A percentile compares a stretch with the other conserved stretches of the same genome.
These are phyloP conservation scores for Fallopia convolvulus DNA, from an alignment of 148 eudicot species.

Conservation along the genomic window DNA sequence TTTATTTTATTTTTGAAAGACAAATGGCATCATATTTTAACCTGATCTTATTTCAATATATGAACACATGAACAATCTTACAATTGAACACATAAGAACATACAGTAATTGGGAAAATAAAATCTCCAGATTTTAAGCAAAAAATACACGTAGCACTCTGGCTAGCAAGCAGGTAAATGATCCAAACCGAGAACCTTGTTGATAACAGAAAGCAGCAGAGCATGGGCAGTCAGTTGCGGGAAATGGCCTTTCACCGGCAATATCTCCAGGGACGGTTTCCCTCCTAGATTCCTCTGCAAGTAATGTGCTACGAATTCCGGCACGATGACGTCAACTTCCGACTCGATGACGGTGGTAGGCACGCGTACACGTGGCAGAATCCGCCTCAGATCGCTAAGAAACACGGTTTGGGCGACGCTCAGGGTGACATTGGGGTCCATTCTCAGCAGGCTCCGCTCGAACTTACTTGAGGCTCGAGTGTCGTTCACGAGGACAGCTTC, in stretches of 20 bases:
- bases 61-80: too few relatives aligned
- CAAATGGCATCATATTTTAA: too few relatives aligned
- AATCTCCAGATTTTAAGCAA: too few relatives aligned
- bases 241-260: conserved; percentile 25
- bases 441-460: conserved; percentile 18
- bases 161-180: neutral
- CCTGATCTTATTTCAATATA: too few relatives aligned
- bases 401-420: conserved; percentile 16
- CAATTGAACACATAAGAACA: too few relatives aligned
- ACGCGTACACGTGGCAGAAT: conserved; percentile 16
- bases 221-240: conserved; percentile 22
- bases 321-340: conserved; percentile 18
- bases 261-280: conserved; percentile 12
- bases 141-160: too few relatives aligned
- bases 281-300: conserved; percentile 24
- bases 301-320: conserved; percentile 21
- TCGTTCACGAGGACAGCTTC: conserved; percentile 17
- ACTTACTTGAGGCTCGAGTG: conserved; percentile 16
- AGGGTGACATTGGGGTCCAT: conserved; percentile 20
- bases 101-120: too few relatives aligned
- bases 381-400: conserved; percentile 19
- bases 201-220: conserved; percentile 15
- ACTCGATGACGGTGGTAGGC: conserved; percentile 20
- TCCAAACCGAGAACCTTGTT: conserved; percentile 7
- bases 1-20: too few relatives aligned